Evolutionary conservation across 768 basidiomycete species (phyloP), one percentile per base, ranked within the genome.

Genomic region (Galerina marginata): DNA sequence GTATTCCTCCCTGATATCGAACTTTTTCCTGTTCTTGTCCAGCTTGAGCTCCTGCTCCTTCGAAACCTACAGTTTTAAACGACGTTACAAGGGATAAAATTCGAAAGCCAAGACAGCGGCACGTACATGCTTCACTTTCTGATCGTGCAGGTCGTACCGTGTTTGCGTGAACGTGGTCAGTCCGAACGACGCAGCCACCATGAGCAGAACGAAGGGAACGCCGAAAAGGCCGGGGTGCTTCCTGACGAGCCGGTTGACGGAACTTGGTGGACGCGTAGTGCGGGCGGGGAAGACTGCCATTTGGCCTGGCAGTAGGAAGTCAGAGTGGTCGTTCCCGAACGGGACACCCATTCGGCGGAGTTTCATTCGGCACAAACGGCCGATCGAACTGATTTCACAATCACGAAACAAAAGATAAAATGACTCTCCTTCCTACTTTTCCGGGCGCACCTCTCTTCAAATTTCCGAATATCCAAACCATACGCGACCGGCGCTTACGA

Each of bases 1-100:
- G 74, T 99, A 99, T 71, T 97, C 96, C 72, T 98, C 96, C 55
- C 93, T 80, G 15, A 97, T 91, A 74, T 99, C 96, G 59, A 97
- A 88, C 78, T 87, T 91, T 77, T 89, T 90, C 75, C 89, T 82
- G 50, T 83, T 75, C 56, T 81, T 85, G 62, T 88, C 81, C 67
- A 95, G 77, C 9, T 86, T 83, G 20, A 96, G 79, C 62, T 92
- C 90, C 65, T 95, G 86, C 71, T 95, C 89, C 62, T 87, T 88
- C 40, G 86, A 83, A 38, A 97, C 74, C 93, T 42, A 33, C 9
- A 47, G 45, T 15, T 49, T 40, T 33, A 36, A 36, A 49, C 47
- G 11, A 57, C 23, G 42, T 12, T 10, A 25, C 26, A 26, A 0
- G 5, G 29, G 20, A 7, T 16, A 29, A 20, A 50, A 14, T 14